Base-by-base conservation (phyloP, 2,329 filamentous ascomycete genomes). In the Myotisia sp. region DNA sequence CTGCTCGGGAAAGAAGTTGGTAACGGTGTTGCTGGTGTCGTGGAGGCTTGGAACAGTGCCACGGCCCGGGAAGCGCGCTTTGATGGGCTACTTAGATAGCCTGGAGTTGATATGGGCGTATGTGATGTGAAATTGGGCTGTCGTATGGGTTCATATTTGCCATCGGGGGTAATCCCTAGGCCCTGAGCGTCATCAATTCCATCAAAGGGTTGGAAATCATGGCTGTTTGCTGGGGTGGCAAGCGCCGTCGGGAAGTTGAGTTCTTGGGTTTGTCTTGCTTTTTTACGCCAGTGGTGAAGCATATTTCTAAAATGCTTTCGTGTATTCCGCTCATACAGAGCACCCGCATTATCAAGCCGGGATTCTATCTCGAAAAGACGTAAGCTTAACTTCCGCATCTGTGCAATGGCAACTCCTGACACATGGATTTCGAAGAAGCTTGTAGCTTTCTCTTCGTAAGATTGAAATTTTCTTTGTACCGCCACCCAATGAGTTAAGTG, bases 371-470 rank as follows among this genome's bases (percentile, higher is more conserved):
- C 68, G 52, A 75, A 75, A 2, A 69, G 54, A 5, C 63, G 63
- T 52, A 73, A 67, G 34, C 68, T 70, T n/a, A 75, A 53, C 44
- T 64, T 70, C 47, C 68, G 70, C 37, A 75, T 53, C 16, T 59
- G 60, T 9, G 53, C 54, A 7, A 59, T 57, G 9, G 68, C 64
- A 3, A 62, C 52, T 16, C 60, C 53, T 8, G 67, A 59, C 3
- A 64, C 52, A 26, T 62, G 63, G 37, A 67, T 56, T 17, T 63
- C 59, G 33, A 60, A 49, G 22, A 70, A 56, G 1, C 55, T 50
- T 3, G 55, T 39, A 8, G 70, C 70, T 45, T 64, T 59, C 16
- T 60, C 53, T 34, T 60, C 49, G 43, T 60, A 40, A 16, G 53
- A 48, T 21, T 48, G 52, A 37, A 48, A 47, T 24, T 49, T 47